A percentile compares a stretch with the other conserved stretches of the same genome.
These are phyloP conservation scores for Suillus weaverae DNA, from an alignment of 768 basidiomycete genomes.

Conservation along the genomic window DNA sequence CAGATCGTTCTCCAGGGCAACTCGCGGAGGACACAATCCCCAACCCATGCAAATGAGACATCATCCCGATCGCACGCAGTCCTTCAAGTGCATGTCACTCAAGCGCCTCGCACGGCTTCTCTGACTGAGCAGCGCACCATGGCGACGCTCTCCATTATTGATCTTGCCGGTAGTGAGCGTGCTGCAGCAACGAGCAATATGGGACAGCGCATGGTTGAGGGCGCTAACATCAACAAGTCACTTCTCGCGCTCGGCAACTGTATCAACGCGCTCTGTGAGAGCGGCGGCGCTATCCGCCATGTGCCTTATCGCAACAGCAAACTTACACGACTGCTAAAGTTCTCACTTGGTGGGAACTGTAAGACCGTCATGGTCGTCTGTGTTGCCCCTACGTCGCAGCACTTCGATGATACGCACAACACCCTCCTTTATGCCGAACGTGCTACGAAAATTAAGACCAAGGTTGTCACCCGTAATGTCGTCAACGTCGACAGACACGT, in stretches of 20 bases:
- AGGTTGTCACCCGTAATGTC: slow-evolving; percentile 92
- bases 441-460: slow-evolving; percentile 98
- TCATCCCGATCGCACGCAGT: slow-evolving; percentile 98
- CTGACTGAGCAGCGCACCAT: slow-evolving; percentile 80
- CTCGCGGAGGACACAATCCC: slow-evolving; percentile 83
- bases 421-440: slow-evolving; percentile 97
- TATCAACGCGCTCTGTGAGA: slow-evolving; percentile 97
- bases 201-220: slow-evolving; percentile 98
- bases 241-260: slow-evolving; percentile 96
- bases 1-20: slow-evolving; percentile 91
- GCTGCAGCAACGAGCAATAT: slow-evolving; percentile 96
- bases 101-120: slow-evolving; percentile 82
- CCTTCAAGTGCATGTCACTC: slow-evolving; percentile 90
- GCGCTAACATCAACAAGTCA: slow-evolving; percentile 99
- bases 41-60: slow-evolving; percentile 94
- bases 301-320: slow-evolving; percentile 98
- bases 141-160: slow-evolving; percentile 95
- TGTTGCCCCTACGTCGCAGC: slow-evolving; percentile 89
- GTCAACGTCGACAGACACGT: slow-evolving; percentile 95
- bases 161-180: slow-evolving; percentile 95
- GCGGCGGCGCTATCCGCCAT: slow-evolving; percentile 83
- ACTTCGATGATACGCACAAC: slow-evolving; percentile 99
- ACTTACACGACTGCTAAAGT: slow-evolving; percentile 94
- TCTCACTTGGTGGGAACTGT: slow-evolving; percentile 97
- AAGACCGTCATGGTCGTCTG: slow-evolving; percentile 99